These are phyloP conservation scores for Bryoerythrophyllum caledonicum DNA, from an alignment of 225 moss, liverwort and hornwort genomes.

Conservation along the genomic window DNA sequence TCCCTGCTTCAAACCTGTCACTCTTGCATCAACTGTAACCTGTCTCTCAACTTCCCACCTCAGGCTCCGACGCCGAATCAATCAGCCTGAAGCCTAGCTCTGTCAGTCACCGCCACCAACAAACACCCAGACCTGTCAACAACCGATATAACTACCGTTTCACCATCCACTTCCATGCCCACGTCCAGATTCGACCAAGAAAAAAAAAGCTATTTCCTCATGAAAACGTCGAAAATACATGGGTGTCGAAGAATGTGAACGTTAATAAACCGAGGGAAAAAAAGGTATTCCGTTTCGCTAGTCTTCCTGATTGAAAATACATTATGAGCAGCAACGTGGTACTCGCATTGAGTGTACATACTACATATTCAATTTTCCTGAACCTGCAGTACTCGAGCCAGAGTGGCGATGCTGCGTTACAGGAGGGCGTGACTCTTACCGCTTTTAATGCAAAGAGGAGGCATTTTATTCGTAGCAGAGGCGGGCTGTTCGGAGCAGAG, in stretches of 20 bases:
- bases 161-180: not conserved
- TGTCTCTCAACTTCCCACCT: not conserved
- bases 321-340: too few relatives aligned
- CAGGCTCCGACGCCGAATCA: not conserved
- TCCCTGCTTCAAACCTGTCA: not conserved
- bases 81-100: not conserved
- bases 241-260: too few relatives aligned
- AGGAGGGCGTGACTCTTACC: not conserved
- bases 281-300: too few relatives aligned
- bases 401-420: not conserved
- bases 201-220: too few relatives aligned
- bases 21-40: not conserved
- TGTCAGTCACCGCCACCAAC: constrained; percentile 3
- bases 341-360: too few relatives aligned
- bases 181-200: too few relatives aligned
- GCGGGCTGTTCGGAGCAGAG: not conserved
- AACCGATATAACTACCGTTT: not conserved
- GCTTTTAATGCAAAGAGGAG: not conserved
- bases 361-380: too few relatives aligned
- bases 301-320: too few relatives aligned
- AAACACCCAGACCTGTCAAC: not conserved
- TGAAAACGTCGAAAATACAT: too few relatives aligned
- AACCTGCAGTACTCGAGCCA: not conserved
- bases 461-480: too few relatives aligned
- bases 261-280: too few relatives aligned